These are phyloP conservation scores for Thalassiosira livingstoniorum DNA, from an alignment of 352 stramenopile species.

Conservation along the genomic window DNA sequence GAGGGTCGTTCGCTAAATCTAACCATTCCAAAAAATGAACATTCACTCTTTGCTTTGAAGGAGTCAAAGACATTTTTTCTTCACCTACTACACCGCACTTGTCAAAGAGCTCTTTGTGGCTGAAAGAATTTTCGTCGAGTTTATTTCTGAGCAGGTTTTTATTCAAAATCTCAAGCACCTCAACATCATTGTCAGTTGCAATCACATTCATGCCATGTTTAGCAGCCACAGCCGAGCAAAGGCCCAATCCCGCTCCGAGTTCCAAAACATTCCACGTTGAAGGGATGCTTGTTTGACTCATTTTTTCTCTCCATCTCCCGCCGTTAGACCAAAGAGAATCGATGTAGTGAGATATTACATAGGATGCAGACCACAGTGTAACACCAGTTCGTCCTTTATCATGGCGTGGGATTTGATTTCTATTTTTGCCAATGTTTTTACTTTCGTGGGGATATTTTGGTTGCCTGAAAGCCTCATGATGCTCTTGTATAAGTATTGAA, in stretches of 20 bases:
- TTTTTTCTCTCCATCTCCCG: not conserved
- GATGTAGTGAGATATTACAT: slow-evolving; percentile 44
- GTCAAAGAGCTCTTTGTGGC: no score
- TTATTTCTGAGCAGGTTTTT: slow-evolving; percentile 43
- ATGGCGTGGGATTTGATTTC: not conserved
- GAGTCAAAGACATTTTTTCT: no score
- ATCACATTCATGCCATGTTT: slow-evolving; percentile 43
- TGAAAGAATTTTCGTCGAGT: no score
- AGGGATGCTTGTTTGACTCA: not conserved
- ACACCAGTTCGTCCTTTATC: slow-evolving; percentile 29
- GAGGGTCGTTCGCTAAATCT: slow-evolving; percentile 1
- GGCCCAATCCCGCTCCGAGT: slow-evolving; percentile 38
- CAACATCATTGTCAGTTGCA: slow-evolving; percentile 40
- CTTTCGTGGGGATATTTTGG: not conserved
- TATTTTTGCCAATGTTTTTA: not conserved
- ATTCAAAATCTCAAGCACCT: slow-evolving; percentile 31
- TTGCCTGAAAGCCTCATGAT: slow-evolving; percentile 13
- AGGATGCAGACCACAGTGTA: slow-evolving; percentile 38
- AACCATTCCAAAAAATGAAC: slow-evolving; percentile 30
- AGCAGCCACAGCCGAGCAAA: slow-evolving; percentile 35
- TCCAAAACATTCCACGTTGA: slow-evolving; percentile 40
- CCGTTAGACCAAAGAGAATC: slow-evolving; percentile 38
- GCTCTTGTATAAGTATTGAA: slow-evolving; percentile 27
- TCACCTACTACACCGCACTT: no score
- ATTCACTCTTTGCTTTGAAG: not conserved